Conservation (phyloP, 495 filamentous ascomycete genomes). For the Pyronema domesticum region DNA sequence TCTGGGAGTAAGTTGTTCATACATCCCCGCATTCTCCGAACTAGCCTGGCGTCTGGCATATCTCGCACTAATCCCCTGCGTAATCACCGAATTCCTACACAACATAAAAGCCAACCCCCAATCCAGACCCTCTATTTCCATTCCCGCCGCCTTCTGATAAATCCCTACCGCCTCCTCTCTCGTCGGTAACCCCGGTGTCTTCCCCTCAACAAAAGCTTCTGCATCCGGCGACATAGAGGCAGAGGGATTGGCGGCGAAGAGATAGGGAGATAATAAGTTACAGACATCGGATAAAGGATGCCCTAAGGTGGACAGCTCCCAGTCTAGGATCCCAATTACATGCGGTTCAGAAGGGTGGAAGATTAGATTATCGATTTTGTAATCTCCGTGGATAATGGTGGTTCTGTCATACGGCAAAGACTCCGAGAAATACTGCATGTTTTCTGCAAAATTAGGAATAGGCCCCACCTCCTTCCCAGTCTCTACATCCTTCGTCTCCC, state of each 20-base stretch:
- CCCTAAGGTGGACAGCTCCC: conserved; percentile 94
- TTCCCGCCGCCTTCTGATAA: conserved; percentile 58
- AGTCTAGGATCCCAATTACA: conserved; percentile 88
- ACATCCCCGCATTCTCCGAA: conserved; percentile 57
- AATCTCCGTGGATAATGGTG: conserved; percentile 80
- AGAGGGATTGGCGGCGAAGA: conserved; percentile 26
- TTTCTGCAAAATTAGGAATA: conserved; percentile 64
- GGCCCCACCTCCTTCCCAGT: conserved; percentile 56
- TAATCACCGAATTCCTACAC: conserved; percentile 55
- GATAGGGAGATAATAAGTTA: conserved; percentile 19
- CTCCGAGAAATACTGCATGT: conserved; percentile 50
- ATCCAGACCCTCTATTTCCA: conserved; percentile 44
- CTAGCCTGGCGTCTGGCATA: conserved; percentile 76
- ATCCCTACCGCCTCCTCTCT: conserved; percentile 51
- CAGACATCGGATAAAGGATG: conserved; percentile 79
- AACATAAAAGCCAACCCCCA: conserved; percentile 49
- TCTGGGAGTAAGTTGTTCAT: conserved; percentile 44
- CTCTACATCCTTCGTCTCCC: conserved; percentile 53
- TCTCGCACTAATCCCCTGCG: conserved; percentile 84
- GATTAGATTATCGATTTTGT: conserved; percentile 94
- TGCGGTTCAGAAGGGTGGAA: conserved; percentile 76
- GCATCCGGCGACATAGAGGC: conserved; percentile 25
- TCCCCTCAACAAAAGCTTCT: conserved; percentile 41
- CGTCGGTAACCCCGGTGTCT: conserved; percentile 55
- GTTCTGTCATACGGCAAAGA: conserved; percentile 55